phyloP scores from a whole-genome alignment of 768 basidiomycete genomes.

The Rhizopogon vesiculosus region DNA sequence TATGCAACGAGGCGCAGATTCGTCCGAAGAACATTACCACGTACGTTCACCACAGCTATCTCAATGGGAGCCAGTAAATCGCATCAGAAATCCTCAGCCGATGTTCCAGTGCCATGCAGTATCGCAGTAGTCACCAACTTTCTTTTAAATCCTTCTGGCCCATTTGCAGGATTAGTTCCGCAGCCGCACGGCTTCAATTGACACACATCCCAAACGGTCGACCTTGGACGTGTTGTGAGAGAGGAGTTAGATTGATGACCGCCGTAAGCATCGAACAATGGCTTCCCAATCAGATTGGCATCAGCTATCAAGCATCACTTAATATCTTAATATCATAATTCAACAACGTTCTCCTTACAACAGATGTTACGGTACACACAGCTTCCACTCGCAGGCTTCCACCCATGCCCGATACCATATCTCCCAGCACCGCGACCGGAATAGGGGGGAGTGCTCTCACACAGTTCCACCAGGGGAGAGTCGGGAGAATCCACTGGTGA shows the following conservation, averaged over 20 bases:
- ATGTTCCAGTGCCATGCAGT: neutral
- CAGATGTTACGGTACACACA: slow-evolving; percentile 1
- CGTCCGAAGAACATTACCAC: slow-evolving; percentile 8
- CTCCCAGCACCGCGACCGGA: slow-evolving; percentile 2
- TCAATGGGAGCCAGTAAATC: neutral
- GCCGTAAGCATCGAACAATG: slow-evolving; percentile 12
- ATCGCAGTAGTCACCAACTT: neutral
- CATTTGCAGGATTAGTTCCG: neutral
- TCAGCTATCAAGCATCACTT: neutral
- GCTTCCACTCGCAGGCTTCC: neutral
- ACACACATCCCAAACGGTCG: neutral
- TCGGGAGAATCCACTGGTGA: slow-evolving; percentile 2
- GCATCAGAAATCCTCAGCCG: neutral
- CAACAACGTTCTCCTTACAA: slow-evolving; percentile 3
- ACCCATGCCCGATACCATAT: neutral
- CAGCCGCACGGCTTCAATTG: neutral
- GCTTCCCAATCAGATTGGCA: slow-evolving; percentile 2
- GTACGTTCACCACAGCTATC: neutral
- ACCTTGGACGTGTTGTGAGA: neutral
- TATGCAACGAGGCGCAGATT: slow-evolving; percentile 21
- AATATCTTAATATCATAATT: slow-evolving; percentile 8
- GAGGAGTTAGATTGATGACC: slow-evolving; percentile 6
- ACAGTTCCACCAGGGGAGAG: neutral
- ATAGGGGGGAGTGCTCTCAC: neutral
- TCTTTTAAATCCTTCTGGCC: neutral